Percentiles rank a stretch among this genome's conserved stretches.
Evolutionary conservation across 2,329 filamentous ascomycete species (phyloP).

Genomic region (Colletotrichum magnum): DNA sequence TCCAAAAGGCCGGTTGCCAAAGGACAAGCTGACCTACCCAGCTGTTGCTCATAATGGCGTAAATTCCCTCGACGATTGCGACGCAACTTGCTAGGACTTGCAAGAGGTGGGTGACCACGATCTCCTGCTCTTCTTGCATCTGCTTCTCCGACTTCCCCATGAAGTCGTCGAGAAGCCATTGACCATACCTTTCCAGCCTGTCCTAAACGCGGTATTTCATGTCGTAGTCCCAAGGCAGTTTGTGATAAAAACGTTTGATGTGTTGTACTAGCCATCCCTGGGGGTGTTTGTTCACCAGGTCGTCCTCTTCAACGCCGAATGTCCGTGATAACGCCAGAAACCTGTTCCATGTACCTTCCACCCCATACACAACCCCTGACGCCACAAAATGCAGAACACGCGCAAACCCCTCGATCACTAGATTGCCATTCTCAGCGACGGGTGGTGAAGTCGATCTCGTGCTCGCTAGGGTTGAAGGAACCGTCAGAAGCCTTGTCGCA

Average conservation of each 20-base stretch:
- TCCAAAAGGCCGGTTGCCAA: too few species aligned
- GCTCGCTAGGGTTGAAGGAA: constrained; percentile 69
- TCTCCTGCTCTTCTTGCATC: too few species aligned
- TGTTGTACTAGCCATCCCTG: neutral
- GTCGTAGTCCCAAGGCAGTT: neutral
- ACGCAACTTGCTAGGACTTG: too few species aligned
- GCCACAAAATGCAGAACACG: neutral
- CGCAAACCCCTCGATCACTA: neutral
- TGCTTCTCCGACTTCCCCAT: too few species aligned
- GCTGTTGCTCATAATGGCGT: too few species aligned
- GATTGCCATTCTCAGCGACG: constrained; percentile 14
- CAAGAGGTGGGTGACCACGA: too few species aligned
- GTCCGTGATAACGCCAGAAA: neutral
- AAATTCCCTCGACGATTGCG: too few species aligned
- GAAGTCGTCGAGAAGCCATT: too few species aligned
- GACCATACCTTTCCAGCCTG: too few species aligned
- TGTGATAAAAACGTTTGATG: neutral
- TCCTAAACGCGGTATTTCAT: too few species aligned
- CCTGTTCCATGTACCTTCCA: neutral
- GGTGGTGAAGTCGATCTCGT: constrained; percentile 92
- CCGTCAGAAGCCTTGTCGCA: constrained; percentile 81
- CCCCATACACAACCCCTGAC: neutral
- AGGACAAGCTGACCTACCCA: too few species aligned
- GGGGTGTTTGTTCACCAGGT: neutral
- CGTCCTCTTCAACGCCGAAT: neutral